A percentile compares a stretch with the other conserved stretches of the same genome.
Evolutionary conservation across 257 asterid species (phyloP).

Genomic region (Ballota nigra): DNA sequence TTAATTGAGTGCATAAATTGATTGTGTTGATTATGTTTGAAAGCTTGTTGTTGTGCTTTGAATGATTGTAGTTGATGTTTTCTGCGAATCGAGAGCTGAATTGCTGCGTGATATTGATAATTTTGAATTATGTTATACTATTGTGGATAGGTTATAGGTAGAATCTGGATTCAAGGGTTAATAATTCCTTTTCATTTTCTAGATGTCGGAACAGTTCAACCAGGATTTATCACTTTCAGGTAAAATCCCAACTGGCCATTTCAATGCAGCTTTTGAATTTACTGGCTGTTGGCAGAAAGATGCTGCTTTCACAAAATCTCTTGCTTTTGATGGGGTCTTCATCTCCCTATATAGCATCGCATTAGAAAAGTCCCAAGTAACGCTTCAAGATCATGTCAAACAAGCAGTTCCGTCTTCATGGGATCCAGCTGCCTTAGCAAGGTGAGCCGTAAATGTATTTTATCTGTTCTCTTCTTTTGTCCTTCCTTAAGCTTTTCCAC

Average conservation of each 20-base stretch:
- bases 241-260: constrained; percentile 80
- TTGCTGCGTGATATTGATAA: not conserved
- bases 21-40: no score
- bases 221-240: constrained; percentile 72
- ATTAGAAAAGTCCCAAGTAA: constrained; percentile 67
- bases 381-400: constrained; percentile 55
- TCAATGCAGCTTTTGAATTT: constrained; percentile 79
- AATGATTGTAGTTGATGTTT: not conserved
- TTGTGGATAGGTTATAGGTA: constrained; percentile 3
- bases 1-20: not conserved
- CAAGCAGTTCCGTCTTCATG: constrained; percentile 77
- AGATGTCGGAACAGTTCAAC: constrained; percentile 93
- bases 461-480: not conserved
- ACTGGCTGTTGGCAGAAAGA: constrained; percentile 83
- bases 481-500: not conserved
- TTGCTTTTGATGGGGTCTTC: constrained; percentile 73
- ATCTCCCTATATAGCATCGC: constrained; percentile 72
- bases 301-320: constrained; percentile 78
- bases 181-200: constrained; percentile 19
- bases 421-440: constrained; percentile 83
- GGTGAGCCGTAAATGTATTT: constrained; percentile 35
- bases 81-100: not conserved
- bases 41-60: no score
- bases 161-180: constrained; percentile 11
- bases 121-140: not conserved